Base-by-base conservation (phyloP, 139 green algal species). In the Bryopsis sp. region DNA sequence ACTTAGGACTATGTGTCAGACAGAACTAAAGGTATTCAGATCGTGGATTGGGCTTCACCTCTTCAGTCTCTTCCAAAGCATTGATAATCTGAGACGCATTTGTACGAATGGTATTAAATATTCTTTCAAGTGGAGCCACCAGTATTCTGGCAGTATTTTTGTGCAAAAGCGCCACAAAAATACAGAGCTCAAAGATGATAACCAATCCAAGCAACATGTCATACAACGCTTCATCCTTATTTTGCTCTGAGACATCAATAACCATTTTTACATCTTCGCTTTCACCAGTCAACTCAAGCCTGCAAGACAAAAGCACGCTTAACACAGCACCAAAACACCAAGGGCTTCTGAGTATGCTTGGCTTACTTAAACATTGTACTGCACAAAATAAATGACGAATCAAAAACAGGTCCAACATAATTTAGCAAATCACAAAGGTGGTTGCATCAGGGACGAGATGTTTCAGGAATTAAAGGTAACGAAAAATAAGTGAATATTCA, bases 111-210 rank as follows among this genome's bases (percentile, higher is more conserved):
- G 58, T 68, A 58, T 59, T 24, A 39, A 86, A 81, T 29, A 86
- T 82, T 22, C 81, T 71, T 36, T 84, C 78, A 47, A 86, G 47
- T 0, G 81, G 81, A 43, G 39, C 35, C 3, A 87, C 68, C 36
- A 87, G 68, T 46, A 83, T 70, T 31, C 26, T 19, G 26, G 54
- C 64, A 22, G 73, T 73, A 19, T 67, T 76, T 0, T 50, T 8
- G 60, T 74, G 70, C 34, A 83, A 65, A 1, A 79, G 37, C 19
- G 57, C 48, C 36, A 70, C 64, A 61, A 79, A 76, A 0, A 72
- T 26, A 34, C 67, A 54, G 19, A 79, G 69, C 70, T 76, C 73
- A 2, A 76, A 5, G 43, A 78, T 71, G 15, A 78, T 69, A 59
- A 72, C 75, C 33, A 79, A 15, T 57, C 69, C 70, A 34, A 83